Evolutionary conservation across 768 basidiomycete species (phyloP), one percentile per base, ranked within the genome.

Genomic region (Suillus paluster): DNA sequence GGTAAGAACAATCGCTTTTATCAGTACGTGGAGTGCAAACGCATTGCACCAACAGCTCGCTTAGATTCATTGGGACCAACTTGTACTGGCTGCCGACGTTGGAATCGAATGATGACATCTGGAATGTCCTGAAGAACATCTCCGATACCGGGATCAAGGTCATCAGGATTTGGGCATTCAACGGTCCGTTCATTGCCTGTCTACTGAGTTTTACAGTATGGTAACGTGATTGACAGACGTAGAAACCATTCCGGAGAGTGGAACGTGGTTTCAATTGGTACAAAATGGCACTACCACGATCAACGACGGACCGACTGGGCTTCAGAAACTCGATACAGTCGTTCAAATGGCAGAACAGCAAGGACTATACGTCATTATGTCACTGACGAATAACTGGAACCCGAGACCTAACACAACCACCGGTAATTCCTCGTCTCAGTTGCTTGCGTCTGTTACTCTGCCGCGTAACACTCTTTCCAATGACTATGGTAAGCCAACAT

Each of bases 361-460:
- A 50, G 82, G 81, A 12, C 70, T 90, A 25, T 83, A 83, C 60
- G 50, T 88, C 38, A 71, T 84, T 10, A 68, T 86, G 27, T 80
- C 85, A 42, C 79, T 88, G 45, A 88, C 87, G 44, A 89, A 88
- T 69, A 86, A 83, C 67, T 86, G 82, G 84, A 83, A 82, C 66
- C 85, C 84, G 0, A 68, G 70, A 9, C 78, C 79, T 23, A 52
- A 36, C 27, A 68, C 34, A 62, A 60, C 42, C 52, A 67, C 30
- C 17, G 7, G 33, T 15, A 25, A 23, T 25, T 7, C 42, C 41
- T 46, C 34, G 25, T 46, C 44, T 38, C 41, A 41, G 58, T 42
- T 46, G 12, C 64, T 81, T 85, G 88, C 68, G 84, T 87, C 23
- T 78, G 88, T 41, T 80, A 83, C n/a, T 77, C 82, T 21, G 87